A percentile compares a stretch with the other conserved stretches of the same genome.
phyloP scores from a whole-genome alignment of 2,329 filamentous ascomycete genomes.

The Fusarium bactridioides region DNA sequence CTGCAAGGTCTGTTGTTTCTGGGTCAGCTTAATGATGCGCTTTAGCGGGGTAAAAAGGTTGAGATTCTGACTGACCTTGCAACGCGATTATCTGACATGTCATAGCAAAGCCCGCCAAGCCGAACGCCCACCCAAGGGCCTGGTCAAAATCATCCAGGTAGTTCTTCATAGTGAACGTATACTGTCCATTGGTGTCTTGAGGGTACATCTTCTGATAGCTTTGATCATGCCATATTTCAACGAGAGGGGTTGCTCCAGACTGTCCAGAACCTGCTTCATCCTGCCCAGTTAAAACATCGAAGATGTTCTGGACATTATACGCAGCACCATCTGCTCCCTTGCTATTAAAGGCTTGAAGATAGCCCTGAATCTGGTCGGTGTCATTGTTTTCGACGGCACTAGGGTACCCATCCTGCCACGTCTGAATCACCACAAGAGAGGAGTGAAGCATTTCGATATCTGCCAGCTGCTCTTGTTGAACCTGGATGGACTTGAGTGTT shows the following conservation, averaged over 20 bases:
- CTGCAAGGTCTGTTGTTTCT: not conserved
- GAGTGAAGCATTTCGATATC: not conserved
- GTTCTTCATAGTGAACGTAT: rapidly evolving
- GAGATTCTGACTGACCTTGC: not conserved
- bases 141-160: not conserved
- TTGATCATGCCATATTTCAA: not conserved
- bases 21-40: rapidly evolving
- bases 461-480: rapidly evolving
- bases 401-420: not conserved
- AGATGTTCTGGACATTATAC: not conserved
- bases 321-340: rapidly evolving
- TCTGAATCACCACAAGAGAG: not conserved
- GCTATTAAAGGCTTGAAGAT: not conserved
- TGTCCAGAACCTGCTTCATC: rapidly evolving
- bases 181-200: rapidly evolving
- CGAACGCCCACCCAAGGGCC: not conserved
- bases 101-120: not conserved
- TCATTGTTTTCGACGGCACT: rapidly evolving
- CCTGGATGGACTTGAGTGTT: rapidly evolving
- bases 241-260: not conserved
- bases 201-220: not conserved
- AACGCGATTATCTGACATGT: not conserved
- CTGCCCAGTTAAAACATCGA: not conserved
- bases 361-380: rapidly evolving
- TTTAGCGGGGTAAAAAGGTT: rapidly evolving